Base-by-base conservation (phyloP, 1,139 yeast species). In the Pichia sp. region DNA sequence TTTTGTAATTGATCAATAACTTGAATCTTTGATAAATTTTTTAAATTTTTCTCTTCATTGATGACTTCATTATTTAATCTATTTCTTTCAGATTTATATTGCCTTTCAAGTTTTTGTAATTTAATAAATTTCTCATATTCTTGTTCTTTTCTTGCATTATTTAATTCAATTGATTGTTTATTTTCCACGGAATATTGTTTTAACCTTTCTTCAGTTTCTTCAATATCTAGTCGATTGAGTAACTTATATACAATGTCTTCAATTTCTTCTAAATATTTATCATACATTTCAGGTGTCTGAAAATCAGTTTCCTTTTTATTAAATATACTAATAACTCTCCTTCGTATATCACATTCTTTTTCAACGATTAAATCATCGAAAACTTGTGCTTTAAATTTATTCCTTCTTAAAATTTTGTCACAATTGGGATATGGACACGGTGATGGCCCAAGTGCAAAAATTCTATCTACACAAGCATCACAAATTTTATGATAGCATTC, bases 401-500 rank as follows among this genome's bases (percentile, higher is more conserved):
- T 87, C 71, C 86, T 86, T 54, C 98, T 71, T 51, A 92, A 68
- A 11, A 83, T 87, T 69, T 84, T 87, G 43, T 85, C 90, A 68
- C 99, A 92, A 42, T 83, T 82, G 6, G 92, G 87, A 62, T 89
- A 90, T 0, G 98, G 98, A 63, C 98, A 92, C 26, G 92, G 94
- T 0, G 97, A 94, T 0, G 98, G 98, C 5, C 99, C 99, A 41
- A 86, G 67, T 11, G 96, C 80, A 63, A 87, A 92, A 46, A 92
- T 87, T 55, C 97, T 73, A 64, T 90, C 97, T 38, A 89, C 97
- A 66, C 98, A 92, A 3, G 95, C 82, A 61, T 87, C 96, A 67
- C 98, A 92, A 64, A 92, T 92, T 71, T 87, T 90, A 62, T 92
- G 99, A 62, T 94, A 92, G 66, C 99, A 92, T 62, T 92, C 98